These are phyloP conservation scores for Guadua angustifolia DNA, from an alignment of 176 grass and related monocot genomes.

Conservation along the genomic window DNA sequence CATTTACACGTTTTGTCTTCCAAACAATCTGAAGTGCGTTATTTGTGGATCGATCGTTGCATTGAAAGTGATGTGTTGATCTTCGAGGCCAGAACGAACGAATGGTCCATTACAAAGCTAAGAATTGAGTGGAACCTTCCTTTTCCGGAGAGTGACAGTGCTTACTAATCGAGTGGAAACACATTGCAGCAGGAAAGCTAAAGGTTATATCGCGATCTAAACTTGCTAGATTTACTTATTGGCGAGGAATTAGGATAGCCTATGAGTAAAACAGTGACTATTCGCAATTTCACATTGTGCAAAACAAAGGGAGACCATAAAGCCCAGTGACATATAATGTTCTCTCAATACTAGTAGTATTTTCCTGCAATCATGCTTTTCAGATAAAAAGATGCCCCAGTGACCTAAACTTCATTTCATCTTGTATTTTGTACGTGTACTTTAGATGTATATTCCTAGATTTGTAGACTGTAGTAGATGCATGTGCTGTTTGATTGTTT, in stretches of 20 bases:
- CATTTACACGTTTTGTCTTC: neutral
- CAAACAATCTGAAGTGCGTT: neutral
- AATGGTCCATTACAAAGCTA: neutral
- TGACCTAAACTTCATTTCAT: neutral
- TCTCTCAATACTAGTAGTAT: neutral
- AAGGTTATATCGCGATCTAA: neutral
- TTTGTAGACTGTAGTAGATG: neutral
- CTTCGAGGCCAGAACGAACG: neutral
- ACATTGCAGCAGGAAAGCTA: constrained; percentile 3
- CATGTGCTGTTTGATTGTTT: neutral
- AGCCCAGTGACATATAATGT: neutral
- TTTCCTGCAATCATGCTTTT: neutral
- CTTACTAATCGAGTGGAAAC: neutral
- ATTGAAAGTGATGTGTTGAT: neutral
- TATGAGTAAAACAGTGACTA: constrained; percentile 10
- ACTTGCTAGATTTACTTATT: neutral
- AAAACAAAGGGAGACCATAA: neutral
- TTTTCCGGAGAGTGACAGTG: neutral
- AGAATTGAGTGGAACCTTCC: neutral
- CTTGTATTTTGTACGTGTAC: neutral
- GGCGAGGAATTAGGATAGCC: neutral
- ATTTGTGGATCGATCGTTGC: neutral
- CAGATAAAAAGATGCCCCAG: neutral
- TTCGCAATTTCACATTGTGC: neutral
- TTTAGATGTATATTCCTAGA: neutral